These are phyloP conservation scores for Hansfordia pulvinata DNA, from an alignment of 2,329 filamentous ascomycete species.

Conservation along the genomic window DNA sequence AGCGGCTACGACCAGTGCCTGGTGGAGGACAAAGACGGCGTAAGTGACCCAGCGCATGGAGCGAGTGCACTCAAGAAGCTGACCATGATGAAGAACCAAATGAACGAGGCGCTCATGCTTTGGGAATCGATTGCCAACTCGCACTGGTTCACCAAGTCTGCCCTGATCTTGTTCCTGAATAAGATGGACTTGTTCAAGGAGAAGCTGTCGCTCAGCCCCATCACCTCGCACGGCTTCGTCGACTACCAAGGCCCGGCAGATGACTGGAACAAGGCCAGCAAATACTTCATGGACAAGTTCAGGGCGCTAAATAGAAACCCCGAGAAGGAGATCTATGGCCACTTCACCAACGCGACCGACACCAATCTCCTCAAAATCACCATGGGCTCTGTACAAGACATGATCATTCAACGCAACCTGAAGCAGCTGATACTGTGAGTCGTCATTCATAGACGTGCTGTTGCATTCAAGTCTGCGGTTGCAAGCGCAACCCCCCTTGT, in stretches of 20 bases:
- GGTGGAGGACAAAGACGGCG: slow-evolving; percentile 90
- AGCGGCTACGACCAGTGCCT: slow-evolving; percentile 94
- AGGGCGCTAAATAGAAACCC: slow-evolving; percentile 58
- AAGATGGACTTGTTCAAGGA: slow-evolving; percentile 79
- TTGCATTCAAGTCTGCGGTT: slow-evolving; percentile 5
- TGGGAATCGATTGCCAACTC: slow-evolving; percentile 80
- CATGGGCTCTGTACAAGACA: slow-evolving; percentile 76
- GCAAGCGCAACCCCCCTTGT: slow-evolving; percentile 4
- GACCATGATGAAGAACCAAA: slow-evolving; percentile 54
- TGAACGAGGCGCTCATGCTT: slow-evolving; percentile 79
- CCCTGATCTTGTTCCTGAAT: slow-evolving; percentile 75
- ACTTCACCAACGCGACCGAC: slow-evolving; percentile 49
- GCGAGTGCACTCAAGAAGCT: slow-evolving; percentile 3
- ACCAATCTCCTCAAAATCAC: slow-evolving; percentile 74
- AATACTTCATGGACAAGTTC: slow-evolving; percentile 76
- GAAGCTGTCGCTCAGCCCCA: slow-evolving; percentile 58
- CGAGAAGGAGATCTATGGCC: slow-evolving; percentile 49
- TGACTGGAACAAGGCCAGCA: slow-evolving; percentile 61
- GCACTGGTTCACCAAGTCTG: slow-evolving; percentile 73
- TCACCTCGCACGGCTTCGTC: slow-evolving; percentile 61
- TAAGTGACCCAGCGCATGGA: slow-evolving; percentile 31
- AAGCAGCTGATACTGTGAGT: slow-evolving; percentile 62
- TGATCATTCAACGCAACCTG: slow-evolving; percentile 75
- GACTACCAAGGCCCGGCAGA: slow-evolving; percentile 62
- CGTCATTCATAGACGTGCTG: too few relatives aligned